Evolutionary conservation across 257 asterid genomes (phyloP), one percentile per base, ranked within the genome.

Genomic region (Fraxinus quadrangulata): DNA sequence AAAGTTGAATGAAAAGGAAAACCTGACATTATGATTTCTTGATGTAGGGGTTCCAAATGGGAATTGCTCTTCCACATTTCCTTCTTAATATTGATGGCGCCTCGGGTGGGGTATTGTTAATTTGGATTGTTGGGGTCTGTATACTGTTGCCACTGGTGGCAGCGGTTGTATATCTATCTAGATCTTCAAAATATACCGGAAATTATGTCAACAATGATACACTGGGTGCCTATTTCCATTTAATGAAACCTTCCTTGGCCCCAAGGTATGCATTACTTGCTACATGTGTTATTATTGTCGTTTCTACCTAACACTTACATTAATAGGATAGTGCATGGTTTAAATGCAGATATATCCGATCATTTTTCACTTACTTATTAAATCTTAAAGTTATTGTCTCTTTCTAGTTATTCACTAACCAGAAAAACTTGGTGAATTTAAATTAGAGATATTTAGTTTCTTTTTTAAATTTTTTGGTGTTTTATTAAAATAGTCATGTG

Each of bases 1-100:
- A 36, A 61, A 71, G 17, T 16, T 71, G 65, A 61, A 66, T 56
- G 24, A 26, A 75, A 33, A 67, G 56, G 51, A 49, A 36, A 76
- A 39, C 9, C 54, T 76, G 54, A 83, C 31, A 54, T 11, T 59
- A 30, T 82, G 31, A 63, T 76, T 7, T 75, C 77, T 72, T 84
- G 82, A 42, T 84, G 85, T 80, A 94, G 98, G 97, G 98, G 28
- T 94, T 94, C 85, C 92, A 92, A 89, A 89, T 94, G 84, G 97
- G 98, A 78, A 88, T 92, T 69, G 98, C 97, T 77, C 97, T 94
- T 86, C 98, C 98, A 66, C 90, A 87, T 82, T 92, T 92, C 87
- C 89, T 94, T 83, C 97, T 94, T 72, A 86, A 90, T 81, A 77
- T 81, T 79, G 95, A 85, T 77, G 94, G 97, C 79, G 85, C 90